Evolutionary conservation across 768 basidiomycete genomes (phyloP), one percentile per base, ranked within the genome.

Genomic region (Kwoniella sp.): DNA sequence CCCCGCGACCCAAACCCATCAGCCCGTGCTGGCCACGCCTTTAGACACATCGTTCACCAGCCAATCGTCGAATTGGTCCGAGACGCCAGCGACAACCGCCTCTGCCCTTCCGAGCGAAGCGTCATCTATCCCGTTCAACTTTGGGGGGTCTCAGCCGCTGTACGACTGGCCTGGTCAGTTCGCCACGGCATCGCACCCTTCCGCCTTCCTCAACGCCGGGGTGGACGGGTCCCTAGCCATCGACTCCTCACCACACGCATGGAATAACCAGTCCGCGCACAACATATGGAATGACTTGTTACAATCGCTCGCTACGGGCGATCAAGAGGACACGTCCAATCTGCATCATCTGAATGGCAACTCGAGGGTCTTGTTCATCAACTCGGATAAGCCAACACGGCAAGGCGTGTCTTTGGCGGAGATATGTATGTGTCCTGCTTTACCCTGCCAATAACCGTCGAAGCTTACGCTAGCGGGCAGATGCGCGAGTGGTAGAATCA

Each of bases 401-500:
- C 47, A 56, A 40, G 58, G 58, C 20, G 58, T 59, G 6, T 59
- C 58, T 14, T 28, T 59, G 15, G 52, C 58, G 15, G 58, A 59
- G 33, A 59, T 59, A 14, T 59, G 58, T 59, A 42, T 44, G 53
- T 51, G 25, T 22, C 12, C 10, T 6, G 15, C 5, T 25, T 11
- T 29, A 5, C 26, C 5, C 28, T 11, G 11, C 28, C 15, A 9
- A 37, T 37, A 11, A 10, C 12, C n/a, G 26, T 15, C 43, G 3
- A 19, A 26, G 43, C 17, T 25, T 11, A 15, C 22, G 23, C 25
- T 9, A 11, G n/a, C 27, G 11, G 8, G 27, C 29, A 59, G 58
- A 59, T 36, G 58, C 53, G 6, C 46, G 58, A 39, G 58, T 59
- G n/a, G 58, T 59, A 32, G 53, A 59, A 22, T 59, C 58, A 25